Evolutionary conservation across 768 basidiomycete genomes (phyloP), one percentile per base, ranked within the genome.

Genomic region (Suillus subluteus): DNA sequence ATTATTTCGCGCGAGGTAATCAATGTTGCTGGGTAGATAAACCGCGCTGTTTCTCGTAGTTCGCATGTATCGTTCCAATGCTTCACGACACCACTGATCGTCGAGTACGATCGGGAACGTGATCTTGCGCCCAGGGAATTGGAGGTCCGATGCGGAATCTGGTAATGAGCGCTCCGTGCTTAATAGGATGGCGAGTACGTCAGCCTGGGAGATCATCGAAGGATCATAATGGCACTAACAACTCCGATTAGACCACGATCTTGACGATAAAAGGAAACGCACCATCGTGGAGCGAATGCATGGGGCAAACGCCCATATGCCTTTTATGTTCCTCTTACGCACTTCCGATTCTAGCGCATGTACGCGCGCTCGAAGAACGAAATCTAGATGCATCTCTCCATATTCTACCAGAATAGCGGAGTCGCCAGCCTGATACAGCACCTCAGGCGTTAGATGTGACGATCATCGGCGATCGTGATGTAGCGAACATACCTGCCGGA

Each of bases 21-120:
- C 86, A 43, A 90, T 77, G 69, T 92, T 91, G 72, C 85, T 87
- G 0, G 89, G 90, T 0, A 92, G 77, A 73, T 91, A 92, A 1
- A 86, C 86, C 0, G 89, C 89, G 61, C 82, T 82, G 58, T 83
- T 80, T 12, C 90, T 79, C 0, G 79, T 84, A 0, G 84, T 82
- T 8, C 74, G 76, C 83, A 85, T 88, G 73, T 92, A 90, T 26
- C 84, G 80, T 54, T 82, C 73, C 35, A 90, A 77, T 5, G 88
- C 87, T 13, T 86, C 86, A 11, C 79, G 79, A 66, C 73, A 84
- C 83, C 88, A 86, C 6, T 78, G 79, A 70, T 91, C 90, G 68
- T 90, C 83, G 37, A 90, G 80, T 2, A 83, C 84, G 37, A 91
- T 84, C 0, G 90, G 90, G 63, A 91, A 86, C 9, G 81, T 83